Evolutionary conservation across 257 asterid genomes (phyloP).

Genomic region (Agastache rugosa): DNA sequence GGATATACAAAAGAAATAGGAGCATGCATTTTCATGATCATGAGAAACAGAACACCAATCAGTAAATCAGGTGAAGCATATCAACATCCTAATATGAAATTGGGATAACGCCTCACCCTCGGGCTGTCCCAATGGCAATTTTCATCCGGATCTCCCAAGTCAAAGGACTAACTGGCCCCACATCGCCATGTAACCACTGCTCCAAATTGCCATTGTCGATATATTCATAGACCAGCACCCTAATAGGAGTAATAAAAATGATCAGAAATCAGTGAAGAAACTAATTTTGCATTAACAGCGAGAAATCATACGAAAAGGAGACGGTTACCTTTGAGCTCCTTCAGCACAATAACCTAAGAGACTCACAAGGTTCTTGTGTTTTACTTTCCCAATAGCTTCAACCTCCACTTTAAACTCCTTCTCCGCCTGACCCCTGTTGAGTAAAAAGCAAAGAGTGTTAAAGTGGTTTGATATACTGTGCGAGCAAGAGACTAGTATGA

Average conservation of each 20-base stretch:
- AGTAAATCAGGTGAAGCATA: not conserved
- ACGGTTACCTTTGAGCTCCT: conserved; percentile 75
- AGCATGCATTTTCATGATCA: too few relatives aligned
- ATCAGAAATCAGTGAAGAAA: conserved; percentile 12
- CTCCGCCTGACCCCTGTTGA: conserved; percentile 93
- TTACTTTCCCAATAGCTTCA: conserved; percentile 97
- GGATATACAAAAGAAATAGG: too few relatives aligned
- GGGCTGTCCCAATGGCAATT: conserved; percentile 92
- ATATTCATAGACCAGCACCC: conserved; percentile 94
- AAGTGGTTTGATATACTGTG: conserved; percentile 7
- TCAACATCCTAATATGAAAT: not conserved
- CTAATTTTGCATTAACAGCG: not conserved
- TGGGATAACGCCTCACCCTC: conserved; percentile 64
- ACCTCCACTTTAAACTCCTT: conserved; percentile 97
- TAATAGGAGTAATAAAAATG: conserved; percentile 41
- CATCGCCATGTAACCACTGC: conserved; percentile 98
- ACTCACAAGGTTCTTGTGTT: conserved; percentile 96
- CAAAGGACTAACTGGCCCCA: conserved; percentile 86
- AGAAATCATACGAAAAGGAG: conserved; percentile 22
- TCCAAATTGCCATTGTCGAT: conserved; percentile 95
- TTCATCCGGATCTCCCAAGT: conserved; percentile 95
- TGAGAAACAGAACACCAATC: not conserved
- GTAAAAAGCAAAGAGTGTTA: conserved; percentile 28
- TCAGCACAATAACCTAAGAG: conserved; percentile 93
- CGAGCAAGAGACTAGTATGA: not conserved